Evolutionary conservation across 768 basidiomycete genomes (phyloP), one percentile per base, ranked within the genome.

Genomic region (Boletus sp.): DNA sequence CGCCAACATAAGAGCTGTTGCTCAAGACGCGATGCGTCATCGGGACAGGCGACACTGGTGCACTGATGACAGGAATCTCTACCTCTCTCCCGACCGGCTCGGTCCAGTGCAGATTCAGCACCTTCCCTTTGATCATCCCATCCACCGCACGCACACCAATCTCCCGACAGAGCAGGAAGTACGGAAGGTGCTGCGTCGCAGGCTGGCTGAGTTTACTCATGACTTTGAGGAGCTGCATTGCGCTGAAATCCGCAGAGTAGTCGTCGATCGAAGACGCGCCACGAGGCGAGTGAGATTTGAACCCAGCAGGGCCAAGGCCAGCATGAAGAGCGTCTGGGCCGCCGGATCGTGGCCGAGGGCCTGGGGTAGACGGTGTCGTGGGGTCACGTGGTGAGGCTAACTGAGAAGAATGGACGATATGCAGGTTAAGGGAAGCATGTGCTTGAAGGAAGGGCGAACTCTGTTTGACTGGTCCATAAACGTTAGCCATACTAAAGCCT

Each of bases 361-460:
- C 73, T 33, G 71, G 67, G 15, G 69, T 72, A 45, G 69, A 70
- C 28, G 61, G 71, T 58, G 60, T 71, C 20, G 56, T 72, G 52
- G 65, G 69, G 32, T 71, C 68, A 62, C 71, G 72, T 50, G 72
- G 64, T 56, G 73, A 70, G 0, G 80, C 67, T 1, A 83, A 73
- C 66, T 91, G 88, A 2, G 87, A 86, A 2, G 90, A 87, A 64
- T 93, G 90, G 51, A 94, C 89, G 69, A 94, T 88, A 68, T 94
- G 92, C 14, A 94, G 81, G 62, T 94, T 93, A 54, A 94, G 80
- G 1, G 91, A 76, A 1, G 90, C 80, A 56, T 93, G 89, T 0
- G 92, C 92, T 74, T 93, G 92, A 24, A 93, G 80, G 75, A 91
- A 93, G 65, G 90, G 88, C 0, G 90, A 89, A 56, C 86, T 85